These are phyloP conservation scores for Zizania palustris DNA, from an alignment of 202 grass and related monocot genomes.

Conservation along the genomic window DNA sequence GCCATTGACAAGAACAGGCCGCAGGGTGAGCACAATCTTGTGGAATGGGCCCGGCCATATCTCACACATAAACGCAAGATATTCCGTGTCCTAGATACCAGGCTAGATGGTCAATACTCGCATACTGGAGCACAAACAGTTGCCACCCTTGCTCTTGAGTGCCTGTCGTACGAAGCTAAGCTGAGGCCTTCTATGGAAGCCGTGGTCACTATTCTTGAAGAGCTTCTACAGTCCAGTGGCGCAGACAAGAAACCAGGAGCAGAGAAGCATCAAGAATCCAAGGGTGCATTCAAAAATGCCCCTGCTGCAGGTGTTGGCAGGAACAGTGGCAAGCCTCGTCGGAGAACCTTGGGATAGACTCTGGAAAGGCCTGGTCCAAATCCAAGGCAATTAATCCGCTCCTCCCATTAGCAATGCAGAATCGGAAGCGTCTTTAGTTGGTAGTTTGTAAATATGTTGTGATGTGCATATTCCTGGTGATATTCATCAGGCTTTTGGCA, in stretches of 20 bases:
- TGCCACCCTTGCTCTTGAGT: constrained; percentile 54
- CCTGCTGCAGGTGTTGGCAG: constrained; percentile 1
- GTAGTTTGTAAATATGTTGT: constrained; percentile 51
- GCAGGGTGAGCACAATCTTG: constrained; percentile 60
- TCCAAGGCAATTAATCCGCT: constrained; percentile 5
- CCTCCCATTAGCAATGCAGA: constrained; percentile 16
- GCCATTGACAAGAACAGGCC: constrained; percentile 63
- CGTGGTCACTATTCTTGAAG: constrained; percentile 56
- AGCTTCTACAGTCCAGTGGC: constrained; percentile 40
- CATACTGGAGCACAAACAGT: constrained; percentile 46
- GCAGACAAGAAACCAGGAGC: constrained; percentile 11
- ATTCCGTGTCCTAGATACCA: constrained; percentile 57
- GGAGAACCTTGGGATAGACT: constrained; percentile 38
- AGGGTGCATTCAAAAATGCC: constrained; percentile 17
- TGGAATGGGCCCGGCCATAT: constrained; percentile 67
- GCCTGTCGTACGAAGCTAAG: constrained; percentile 50
- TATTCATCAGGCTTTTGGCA: constrained; percentile 29
- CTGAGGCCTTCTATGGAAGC: constrained; percentile 66
- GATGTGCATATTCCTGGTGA: constrained; percentile 34
- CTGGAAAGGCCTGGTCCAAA: constrained; percentile 31
- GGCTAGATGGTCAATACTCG: constrained; percentile 58
- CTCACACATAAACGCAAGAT: constrained; percentile 72
- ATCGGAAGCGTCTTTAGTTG: constrained; percentile 13
- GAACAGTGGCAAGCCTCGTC: constrained; percentile 20
- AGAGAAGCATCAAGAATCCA: constrained; percentile 43